Conservation (phyloP, 2,329 filamentous ascomycete species). For the Alternaria atra region DNA sequence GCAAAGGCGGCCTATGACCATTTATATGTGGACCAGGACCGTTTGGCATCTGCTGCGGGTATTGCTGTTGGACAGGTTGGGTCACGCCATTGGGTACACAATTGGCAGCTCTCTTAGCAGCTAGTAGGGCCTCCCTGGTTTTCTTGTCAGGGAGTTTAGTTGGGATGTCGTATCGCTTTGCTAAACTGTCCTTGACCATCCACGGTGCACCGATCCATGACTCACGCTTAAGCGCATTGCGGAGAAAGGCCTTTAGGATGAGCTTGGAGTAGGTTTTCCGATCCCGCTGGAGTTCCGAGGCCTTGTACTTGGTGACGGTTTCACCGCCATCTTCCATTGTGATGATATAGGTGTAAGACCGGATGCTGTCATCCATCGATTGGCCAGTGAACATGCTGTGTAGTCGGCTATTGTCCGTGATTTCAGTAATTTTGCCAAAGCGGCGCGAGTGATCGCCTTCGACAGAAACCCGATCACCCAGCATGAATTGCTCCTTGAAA, state of each 20-base stretch:
- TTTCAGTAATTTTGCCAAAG: constrained; percentile 43
- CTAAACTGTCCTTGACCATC: constrained; percentile 89
- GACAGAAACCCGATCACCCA: constrained; percentile 45
- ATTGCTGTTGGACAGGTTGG: constrained; percentile 32
- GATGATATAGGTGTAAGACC: constrained; percentile 45
- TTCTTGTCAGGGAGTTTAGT: constrained; percentile 73
- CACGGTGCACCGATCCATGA: constrained; percentile 96
- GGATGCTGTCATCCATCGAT: constrained; percentile 40
- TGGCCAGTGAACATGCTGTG: constrained; percentile 41
- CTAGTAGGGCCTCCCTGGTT: constrained; percentile 47
- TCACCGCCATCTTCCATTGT: constrained; percentile 45
- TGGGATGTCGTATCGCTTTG: constrained; percentile 85
- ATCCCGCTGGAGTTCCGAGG: constrained; percentile 78
- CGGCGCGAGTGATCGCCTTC: constrained; percentile 41
- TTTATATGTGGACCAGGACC: constrained; percentile 32
- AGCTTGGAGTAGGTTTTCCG: constrained; percentile 94
- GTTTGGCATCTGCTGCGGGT: constrained; percentile 28
- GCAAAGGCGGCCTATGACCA: constrained; percentile 25
- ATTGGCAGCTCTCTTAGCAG: constrained; percentile 72
- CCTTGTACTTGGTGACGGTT: constrained; percentile 59
- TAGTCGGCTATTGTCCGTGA: constrained; percentile 42
- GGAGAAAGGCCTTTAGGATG: constrained; percentile 91
- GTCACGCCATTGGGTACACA: constrained; percentile 45
- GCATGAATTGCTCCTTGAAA: constrained; percentile 47
- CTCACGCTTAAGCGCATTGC: constrained; percentile 90